Percentiles rank a stretch among this genome's conserved stretches.
phyloP scores from a whole-genome alignment of 768 basidiomycete species.

The Daedaleopsis sinensis region DNA sequence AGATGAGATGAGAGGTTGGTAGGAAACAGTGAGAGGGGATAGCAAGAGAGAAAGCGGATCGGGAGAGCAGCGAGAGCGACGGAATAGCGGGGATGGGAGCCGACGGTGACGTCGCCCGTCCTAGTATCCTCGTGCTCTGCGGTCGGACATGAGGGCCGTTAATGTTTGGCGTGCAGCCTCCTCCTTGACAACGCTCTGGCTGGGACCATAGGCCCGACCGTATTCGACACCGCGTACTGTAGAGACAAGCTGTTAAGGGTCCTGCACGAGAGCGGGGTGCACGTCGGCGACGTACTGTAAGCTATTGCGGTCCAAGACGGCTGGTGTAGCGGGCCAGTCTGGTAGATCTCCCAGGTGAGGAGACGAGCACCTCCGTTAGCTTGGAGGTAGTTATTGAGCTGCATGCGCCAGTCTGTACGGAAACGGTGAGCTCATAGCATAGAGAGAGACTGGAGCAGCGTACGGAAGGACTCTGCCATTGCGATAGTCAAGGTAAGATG shows the following conservation, averaged over 20 bases:
- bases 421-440: background rate
- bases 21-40: background rate
- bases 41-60: conserved; percentile 1
- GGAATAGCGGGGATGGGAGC: background rate
- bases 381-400: conserved; percentile 36
- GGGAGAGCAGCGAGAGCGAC: conserved; percentile 4
- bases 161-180: conserved; percentile 30
- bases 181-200: conserved; percentile 28
- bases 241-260: background rate
- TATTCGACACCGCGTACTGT: conserved; percentile 33
- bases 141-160: conserved; percentile 23
- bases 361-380: conserved; percentile 25
- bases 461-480: conserved; percentile 25
- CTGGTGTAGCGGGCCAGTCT: conserved; percentile 29
- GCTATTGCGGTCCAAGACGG: conserved; percentile 32
- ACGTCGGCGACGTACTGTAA: conserved; percentile 24
- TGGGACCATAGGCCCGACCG: conserved; percentile 20
- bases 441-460: background rate
- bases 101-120: background rate
- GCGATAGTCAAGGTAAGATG: background rate
- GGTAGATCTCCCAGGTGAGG: conserved; percentile 29
- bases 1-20: background rate
- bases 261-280: background rate
- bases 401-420: conserved; percentile 33
- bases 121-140: conserved; percentile 21